Evolutionary conservation across 768 basidiomycete genomes (phyloP).

Genomic region (Rhodotorula taiwanensis): DNA sequence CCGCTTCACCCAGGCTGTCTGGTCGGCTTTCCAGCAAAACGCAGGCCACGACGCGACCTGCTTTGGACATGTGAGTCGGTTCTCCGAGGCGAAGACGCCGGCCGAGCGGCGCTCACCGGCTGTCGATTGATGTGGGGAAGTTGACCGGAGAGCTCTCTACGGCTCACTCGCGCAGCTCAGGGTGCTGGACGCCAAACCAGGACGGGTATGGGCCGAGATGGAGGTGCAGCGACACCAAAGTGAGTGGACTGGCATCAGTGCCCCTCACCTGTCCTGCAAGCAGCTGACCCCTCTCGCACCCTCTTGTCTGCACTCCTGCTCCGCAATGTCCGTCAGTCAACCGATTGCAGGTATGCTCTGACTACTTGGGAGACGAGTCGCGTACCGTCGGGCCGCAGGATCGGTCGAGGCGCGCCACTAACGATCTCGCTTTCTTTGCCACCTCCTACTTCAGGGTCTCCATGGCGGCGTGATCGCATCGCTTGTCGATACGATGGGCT

Average conservation of each 20-base stretch:
- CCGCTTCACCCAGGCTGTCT: slow-evolving; percentile 21
- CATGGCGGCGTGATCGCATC: slow-evolving; percentile 38
- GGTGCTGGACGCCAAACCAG: slow-evolving; percentile 7
- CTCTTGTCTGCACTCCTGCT: too few species aligned
- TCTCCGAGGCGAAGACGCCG: too few species aligned
- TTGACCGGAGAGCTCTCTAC: background rate
- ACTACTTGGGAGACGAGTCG: background rate
- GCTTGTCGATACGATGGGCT: slow-evolving; percentile 38
- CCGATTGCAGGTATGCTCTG: slow-evolving; percentile 5
- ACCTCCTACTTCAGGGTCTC: slow-evolving; percentile 2
- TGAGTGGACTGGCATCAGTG: background rate
- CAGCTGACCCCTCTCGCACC: background rate
- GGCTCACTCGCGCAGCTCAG: background rate
- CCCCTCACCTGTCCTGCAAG: too few species aligned
- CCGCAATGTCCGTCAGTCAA: slow-evolving; percentile 6
- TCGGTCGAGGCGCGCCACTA: background rate
- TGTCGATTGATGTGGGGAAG: background rate
- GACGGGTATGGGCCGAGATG: slow-evolving; percentile 8
- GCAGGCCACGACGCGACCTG: slow-evolving; percentile 30
- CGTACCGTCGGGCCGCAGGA: background rate
- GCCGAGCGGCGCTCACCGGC: too few species aligned
- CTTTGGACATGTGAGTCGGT: slow-evolving; percentile 24
- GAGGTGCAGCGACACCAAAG: slow-evolving; percentile 25
- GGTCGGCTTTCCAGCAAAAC: slow-evolving; percentile 18
- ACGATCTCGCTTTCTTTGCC: background rate